Evolutionary conservation across 2,329 filamentous ascomycete genomes (phyloP).

Genomic region (Apiospora koreana): DNA sequence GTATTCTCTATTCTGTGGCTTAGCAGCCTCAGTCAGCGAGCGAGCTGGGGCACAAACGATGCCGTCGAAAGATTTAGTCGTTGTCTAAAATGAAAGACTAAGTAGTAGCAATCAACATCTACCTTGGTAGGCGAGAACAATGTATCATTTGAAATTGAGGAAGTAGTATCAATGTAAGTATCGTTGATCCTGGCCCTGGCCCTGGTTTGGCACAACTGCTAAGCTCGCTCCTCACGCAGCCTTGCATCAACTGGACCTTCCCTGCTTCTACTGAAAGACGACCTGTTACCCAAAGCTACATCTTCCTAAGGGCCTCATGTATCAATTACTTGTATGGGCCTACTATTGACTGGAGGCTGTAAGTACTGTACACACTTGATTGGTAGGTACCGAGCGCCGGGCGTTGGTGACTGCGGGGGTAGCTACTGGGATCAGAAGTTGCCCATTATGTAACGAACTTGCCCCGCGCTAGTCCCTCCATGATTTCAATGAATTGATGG

Average conservation of each 20-base stretch:
- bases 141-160: neutral
- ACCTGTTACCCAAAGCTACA: no score
- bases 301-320: no score
- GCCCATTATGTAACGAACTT: neutral
- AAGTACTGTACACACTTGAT: neutral
- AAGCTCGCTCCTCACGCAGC: neutral
- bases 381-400: slow-evolving; percentile 5
- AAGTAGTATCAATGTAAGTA: neutral
- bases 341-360: neutral
- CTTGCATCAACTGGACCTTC: neutral
- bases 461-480: neutral
- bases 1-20: neutral
- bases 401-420: neutral
- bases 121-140: neutral
- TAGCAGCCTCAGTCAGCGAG: neutral
- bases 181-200: slow-evolving; percentile 11
- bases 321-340: no score
- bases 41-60: neutral
- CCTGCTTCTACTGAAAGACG: neutral
- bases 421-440: neutral
- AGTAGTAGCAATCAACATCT: neutral
- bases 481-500: neutral
- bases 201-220: neutral
- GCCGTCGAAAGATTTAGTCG: neutral
- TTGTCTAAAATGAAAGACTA: neutral